A percentile compares a stretch with the other conserved stretches of the same genome.
These are phyloP conservation scores for Breynia disticha DNA, from an alignment of 441 rosid species.

Conservation along the genomic window DNA sequence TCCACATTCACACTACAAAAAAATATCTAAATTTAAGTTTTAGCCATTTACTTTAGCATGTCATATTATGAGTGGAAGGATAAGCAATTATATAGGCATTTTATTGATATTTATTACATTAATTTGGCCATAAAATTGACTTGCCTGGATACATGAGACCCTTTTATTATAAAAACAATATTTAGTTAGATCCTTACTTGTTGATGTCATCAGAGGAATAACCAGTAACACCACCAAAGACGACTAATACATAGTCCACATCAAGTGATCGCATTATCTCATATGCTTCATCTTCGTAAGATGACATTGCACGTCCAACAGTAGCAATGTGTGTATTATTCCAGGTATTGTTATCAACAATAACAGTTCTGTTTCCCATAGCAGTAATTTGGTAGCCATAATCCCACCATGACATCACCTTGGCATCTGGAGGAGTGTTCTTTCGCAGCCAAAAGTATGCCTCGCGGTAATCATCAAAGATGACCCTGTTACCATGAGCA, in stretches of 20 bases:
- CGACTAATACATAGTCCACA: constrained; percentile 92
- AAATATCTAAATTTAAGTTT: too few species aligned
- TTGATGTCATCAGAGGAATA: constrained; percentile 98
- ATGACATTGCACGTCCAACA: constrained; percentile 99
- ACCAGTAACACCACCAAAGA: constrained; percentile 98
- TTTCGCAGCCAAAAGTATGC: constrained; percentile 98
- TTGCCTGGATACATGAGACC: too few species aligned
- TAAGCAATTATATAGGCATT: too few species aligned
- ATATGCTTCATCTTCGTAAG: constrained; percentile 92
- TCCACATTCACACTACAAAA: too few species aligned
- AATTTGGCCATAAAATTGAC: too few species aligned
- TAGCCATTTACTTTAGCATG: too few species aligned
- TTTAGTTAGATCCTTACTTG: constrained; percentile 46
- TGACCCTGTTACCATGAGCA: constrained; percentile 90
- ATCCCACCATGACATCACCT: constrained; percentile 99
- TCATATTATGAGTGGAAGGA: too few species aligned
- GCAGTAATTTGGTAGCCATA: constrained; percentile 99
- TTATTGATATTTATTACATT: too few species aligned
- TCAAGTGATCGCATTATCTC: constrained; percentile 95
- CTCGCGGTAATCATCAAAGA: constrained; percentile 98
- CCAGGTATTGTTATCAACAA: constrained; percentile 99
- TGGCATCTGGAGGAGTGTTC: constrained; percentile 96
- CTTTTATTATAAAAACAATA: background rate
- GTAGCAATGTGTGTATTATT: constrained; percentile 99
- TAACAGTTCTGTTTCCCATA: constrained; percentile 99